Conservation (phyloP, 805 yeast species). For the Saccharomycopsis babjevae region DNA sequence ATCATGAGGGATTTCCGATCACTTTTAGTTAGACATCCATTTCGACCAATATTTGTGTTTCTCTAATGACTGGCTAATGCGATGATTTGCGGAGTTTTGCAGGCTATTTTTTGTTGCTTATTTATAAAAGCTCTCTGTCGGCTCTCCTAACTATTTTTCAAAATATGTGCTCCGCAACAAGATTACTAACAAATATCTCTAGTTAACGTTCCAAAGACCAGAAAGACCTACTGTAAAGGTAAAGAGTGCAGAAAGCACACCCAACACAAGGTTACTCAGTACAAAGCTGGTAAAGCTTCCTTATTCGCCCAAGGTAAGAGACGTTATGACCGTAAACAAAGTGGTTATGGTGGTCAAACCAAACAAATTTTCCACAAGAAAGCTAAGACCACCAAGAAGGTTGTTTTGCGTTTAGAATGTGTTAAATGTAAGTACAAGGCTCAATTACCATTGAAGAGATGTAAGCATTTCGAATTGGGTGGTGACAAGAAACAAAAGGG, state of each 20-base stretch:
- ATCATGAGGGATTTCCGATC: no score
- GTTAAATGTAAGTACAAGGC: conserved; percentile 97
- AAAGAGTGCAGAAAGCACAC: conserved; percentile 99
- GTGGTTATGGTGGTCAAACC: conserved; percentile 99
- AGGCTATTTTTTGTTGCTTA: no score
- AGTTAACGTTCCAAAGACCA: conserved; percentile 99
- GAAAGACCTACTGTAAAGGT: conserved; percentile 99
- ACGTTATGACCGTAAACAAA: conserved; percentile 99
- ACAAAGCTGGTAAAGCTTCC: conserved; percentile 99
- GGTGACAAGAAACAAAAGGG: conserved; percentile 99
- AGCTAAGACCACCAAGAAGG: conserved; percentile 99
- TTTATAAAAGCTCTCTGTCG: no score
- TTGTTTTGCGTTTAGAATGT: conserved; percentile 98
- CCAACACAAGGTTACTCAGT: conserved; percentile 99
- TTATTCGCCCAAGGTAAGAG: conserved; percentile 99
- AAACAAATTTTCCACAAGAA: conserved; percentile 99
- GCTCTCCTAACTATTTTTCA: neutral
- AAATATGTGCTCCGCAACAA: neutral
- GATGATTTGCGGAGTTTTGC: no score
- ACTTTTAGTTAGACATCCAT: no score
- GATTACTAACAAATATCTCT: conserved; percentile 16
- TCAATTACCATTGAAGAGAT: conserved; percentile 96
- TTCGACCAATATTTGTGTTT: no score
- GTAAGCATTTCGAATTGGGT: conserved; percentile 99
- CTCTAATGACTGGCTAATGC: no score